Evolutionary conservation across 108 stramenopile genomes (phyloP), one percentile per base, ranked within the genome.

Genomic region (Skeletonema costatum): DNA sequence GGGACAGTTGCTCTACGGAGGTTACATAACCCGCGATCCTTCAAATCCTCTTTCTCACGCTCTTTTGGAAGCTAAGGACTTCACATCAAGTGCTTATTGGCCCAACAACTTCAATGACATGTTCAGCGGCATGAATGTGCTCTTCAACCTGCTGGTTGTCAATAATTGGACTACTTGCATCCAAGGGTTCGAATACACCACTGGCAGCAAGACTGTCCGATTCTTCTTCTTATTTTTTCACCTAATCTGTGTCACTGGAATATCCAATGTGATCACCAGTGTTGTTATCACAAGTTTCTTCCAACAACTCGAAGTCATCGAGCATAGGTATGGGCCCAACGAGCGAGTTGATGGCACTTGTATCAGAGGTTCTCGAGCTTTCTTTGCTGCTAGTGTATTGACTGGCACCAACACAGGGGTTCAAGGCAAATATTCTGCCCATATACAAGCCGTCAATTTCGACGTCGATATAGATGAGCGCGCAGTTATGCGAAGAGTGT

Each of bases 91-190:
- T 30, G 74, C 81, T 8, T 96, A 93, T 74, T 91, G 90, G 92
- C 87, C 86, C 0, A 93, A 93, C 73, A 92, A 93, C 62, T 96
- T 93, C 83, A 96, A 96, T 64, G 95, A 96, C 68, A 80, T 91
- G 87, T 62, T 89, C 25, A 76, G 80, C 42, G 89, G 85, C 1
- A 79, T 92, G 79, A 92, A 93, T 69, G 92, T 93, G 16, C 70
- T 92, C 9, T 93, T 96, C 73, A 92, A 91, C 73, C 75, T 91
- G 14, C 32, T 96, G 17, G 92, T 93, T 2, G 88, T 91, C 1
- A 96, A 93, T 74, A 93, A 93, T 70, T 96, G 95, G 95, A 87
- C 88, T 2, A 84, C 81, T 19, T 65, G 53, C 39, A 74, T 35
- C 42, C 66, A 63, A 33, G 87, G 82, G 0, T 75, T 88, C 33